Conservation (phyloP, 2,329 filamentous ascomycete species). For the Verticillium klebahnii region DNA sequence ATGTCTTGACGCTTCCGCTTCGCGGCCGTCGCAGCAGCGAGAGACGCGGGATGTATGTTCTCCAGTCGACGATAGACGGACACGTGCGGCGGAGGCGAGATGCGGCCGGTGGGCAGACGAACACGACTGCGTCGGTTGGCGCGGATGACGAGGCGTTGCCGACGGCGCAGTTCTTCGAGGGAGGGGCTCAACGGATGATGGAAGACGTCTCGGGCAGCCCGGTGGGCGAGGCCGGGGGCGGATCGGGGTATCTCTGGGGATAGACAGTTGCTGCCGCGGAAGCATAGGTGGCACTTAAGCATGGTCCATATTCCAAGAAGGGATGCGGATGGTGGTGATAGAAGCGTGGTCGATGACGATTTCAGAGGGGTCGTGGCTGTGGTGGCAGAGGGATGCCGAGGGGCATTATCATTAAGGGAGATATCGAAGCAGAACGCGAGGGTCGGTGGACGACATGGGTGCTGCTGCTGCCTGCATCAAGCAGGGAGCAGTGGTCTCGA, state of each 20-base stretch:
- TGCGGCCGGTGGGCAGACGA: conserved; percentile 20
- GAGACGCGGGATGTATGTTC: not conserved
- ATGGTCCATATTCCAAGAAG: conserved; percentile 35
- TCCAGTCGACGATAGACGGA: not conserved
- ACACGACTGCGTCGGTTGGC: conserved; percentile 27
- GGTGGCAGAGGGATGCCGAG: conserved; percentile 1
- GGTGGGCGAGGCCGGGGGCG: conserved; percentile 17
- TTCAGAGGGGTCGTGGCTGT: not conserved
- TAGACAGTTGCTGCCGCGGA: conserved; percentile 10
- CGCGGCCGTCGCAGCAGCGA: not conserved
- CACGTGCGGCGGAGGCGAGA: not conserved
- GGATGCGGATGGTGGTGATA: conserved; percentile 18
- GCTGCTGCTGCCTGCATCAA: not conserved
- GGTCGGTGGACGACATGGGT: no score
- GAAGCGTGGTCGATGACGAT: conserved; percentile 13
- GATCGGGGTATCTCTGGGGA: conserved; percentile 5
- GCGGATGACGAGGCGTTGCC: conserved; percentile 19
- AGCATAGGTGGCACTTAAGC: conserved; percentile 38
- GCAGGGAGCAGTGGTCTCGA: not conserved
- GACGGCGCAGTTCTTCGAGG: conserved; percentile 24
- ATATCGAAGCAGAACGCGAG: not conserved
- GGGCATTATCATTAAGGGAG: not conserved
- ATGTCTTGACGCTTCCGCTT: not conserved
- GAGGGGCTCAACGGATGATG: conserved; percentile 24
- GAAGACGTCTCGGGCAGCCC: conserved; percentile 25